Conservation (phyloP, 108 stramenopile genomes). For the Nannochloropsis gaditana region DNA sequence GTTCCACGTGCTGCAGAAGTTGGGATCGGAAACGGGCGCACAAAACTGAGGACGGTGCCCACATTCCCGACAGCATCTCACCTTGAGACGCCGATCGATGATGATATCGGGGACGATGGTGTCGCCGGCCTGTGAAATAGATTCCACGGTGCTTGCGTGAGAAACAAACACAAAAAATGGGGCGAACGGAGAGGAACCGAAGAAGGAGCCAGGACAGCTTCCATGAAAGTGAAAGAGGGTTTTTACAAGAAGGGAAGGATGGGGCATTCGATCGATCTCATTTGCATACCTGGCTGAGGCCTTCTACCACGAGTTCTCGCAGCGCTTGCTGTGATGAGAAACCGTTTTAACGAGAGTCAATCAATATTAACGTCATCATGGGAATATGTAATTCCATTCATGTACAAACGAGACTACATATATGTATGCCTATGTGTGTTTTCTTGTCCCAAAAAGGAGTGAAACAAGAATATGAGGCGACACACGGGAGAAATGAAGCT, state of each 20-base stretch:
- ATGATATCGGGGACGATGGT: neutral
- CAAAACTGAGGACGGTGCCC: neutral
- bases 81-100: neutral
- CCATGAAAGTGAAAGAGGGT: neutral
- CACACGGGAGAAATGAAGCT: too few relatives aligned
- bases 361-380: too few relatives aligned
- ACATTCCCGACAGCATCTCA: neutral
- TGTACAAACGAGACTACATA: too few relatives aligned
- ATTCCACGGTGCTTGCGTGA: neutral
- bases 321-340: neutral
- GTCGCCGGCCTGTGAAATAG: neutral
- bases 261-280: neutral
- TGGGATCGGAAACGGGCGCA: neutral
- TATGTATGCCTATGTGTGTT: too few relatives aligned
- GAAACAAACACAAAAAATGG: neutral
- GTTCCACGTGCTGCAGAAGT: neutral
- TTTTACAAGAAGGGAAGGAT: too few relatives aligned
- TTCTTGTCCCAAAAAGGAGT: too few relatives aligned
- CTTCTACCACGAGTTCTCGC: neutral
- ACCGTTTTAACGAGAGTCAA: neutral
- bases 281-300: slow-evolving; percentile 1
- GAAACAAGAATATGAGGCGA: too few relatives aligned
- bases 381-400: too few relatives aligned
- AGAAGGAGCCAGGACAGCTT: too few relatives aligned
- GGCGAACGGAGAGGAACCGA: neutral